phyloP scores from a whole-genome alignment of 441 rosid species.

The Codiaeum variegatum region DNA sequence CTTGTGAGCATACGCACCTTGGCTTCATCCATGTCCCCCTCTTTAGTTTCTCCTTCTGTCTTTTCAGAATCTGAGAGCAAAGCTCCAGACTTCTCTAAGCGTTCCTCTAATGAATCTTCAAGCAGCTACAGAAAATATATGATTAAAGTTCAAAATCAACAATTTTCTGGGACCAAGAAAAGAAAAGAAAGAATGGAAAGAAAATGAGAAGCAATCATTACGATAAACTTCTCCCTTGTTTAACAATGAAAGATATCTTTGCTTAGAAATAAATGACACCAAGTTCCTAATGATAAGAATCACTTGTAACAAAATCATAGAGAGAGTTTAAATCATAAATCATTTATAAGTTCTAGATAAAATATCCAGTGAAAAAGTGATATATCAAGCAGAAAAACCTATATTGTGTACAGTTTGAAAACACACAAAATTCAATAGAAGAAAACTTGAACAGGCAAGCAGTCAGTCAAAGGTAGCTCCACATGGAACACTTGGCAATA shows the following conservation, averaged over 20 bases:
- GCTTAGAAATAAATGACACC: background rate
- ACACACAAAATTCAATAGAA: background rate
- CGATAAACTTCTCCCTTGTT: background rate
- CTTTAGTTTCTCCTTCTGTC: conserved; percentile 79
- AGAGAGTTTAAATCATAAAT: background rate
- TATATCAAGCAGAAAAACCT: background rate
- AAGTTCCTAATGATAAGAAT: background rate
- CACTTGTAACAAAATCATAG: conserved; percentile 6
- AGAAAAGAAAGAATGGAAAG: conserved; percentile 2
- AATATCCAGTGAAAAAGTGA: background rate
- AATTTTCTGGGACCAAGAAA: conserved; percentile 5
- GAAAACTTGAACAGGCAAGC: background rate
- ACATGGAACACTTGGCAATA: background rate
- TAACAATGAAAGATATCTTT: background rate
- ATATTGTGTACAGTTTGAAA: background rate
- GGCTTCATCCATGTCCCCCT: conserved; percentile 72
- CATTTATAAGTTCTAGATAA: background rate
- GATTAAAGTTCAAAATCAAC: conserved; percentile 18
- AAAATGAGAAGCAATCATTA: background rate
- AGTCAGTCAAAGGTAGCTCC: background rate
- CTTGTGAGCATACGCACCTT: conserved; percentile 51
- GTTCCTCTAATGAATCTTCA: conserved; percentile 89
- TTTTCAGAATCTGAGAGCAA: conserved; percentile 80
- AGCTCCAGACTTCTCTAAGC: conserved; percentile 75
- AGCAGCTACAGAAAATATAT: conserved; percentile 59